A percentile compares a stretch with the other conserved stretches of the same genome.
phyloP scores from a whole-genome alignment of 1,284 basidiomycete species.

The Cryptococcus neoformans region DNA sequence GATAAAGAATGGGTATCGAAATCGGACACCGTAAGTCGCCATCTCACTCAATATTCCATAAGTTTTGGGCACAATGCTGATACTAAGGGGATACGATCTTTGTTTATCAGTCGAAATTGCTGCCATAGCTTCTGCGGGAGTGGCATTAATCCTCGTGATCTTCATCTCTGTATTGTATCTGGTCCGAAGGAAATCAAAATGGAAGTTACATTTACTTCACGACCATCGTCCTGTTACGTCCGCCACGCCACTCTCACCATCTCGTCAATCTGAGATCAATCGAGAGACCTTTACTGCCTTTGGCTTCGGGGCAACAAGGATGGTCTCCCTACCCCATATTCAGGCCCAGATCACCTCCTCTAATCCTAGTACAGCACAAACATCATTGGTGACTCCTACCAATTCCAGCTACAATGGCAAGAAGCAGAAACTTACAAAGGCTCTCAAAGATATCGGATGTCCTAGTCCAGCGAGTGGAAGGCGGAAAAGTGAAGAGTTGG shows the following conservation, averaged over 20 bases:
- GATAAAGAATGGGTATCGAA: constrained; percentile 6
- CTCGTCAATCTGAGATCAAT: neutral
- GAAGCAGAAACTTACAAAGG: constrained; percentile 5
- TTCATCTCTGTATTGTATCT: constrained; percentile 5
- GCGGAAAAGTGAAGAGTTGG: constrained; percentile 11
- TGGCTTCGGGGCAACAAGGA: neutral
- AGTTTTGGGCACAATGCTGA: neutral
- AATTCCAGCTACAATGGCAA: neutral
- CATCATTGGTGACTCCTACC: constrained; percentile 13
- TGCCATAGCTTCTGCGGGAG: constrained; percentile 21
- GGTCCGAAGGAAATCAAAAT: neutral
- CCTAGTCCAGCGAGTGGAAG: neutral
- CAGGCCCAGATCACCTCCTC: constrained; percentile 2
- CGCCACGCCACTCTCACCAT: neutral
- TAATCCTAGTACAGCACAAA: constrained; percentile 10
- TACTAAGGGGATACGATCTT: neutral
- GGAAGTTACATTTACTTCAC: neutral
- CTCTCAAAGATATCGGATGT: neutral
- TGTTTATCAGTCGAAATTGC: constrained; percentile 23
- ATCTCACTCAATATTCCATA: neutral
- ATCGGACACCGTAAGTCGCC: constrained; percentile 12
- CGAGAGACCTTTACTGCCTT: neutral
- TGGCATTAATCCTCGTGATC: constrained; percentile 24
- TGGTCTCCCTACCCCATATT: neutral
- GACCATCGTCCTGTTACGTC: neutral